These are phyloP conservation scores for Pterocarpus santalinus DNA, from an alignment of 306 rosid species.

Conservation along the genomic window DNA sequence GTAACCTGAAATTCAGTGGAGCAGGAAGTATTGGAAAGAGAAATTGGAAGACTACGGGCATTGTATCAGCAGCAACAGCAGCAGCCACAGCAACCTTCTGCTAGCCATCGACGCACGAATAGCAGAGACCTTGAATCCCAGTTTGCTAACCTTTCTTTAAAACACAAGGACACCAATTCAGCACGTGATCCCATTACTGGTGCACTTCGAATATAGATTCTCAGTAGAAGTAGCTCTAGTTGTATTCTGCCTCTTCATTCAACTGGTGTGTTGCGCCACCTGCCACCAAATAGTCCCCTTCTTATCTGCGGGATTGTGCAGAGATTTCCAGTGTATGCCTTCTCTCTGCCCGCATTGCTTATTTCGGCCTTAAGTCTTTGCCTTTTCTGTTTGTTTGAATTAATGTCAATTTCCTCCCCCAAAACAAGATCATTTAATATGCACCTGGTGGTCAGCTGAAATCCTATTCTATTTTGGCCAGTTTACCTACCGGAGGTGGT, in stretches of 20 bases:
- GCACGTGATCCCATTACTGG: constrained; percentile 77
- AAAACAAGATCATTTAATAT: constrained; percentile 40
- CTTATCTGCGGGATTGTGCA: constrained; percentile 65
- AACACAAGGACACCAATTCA: constrained; percentile 80
- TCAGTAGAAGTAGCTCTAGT: constrained; percentile 19
- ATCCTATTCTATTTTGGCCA: constrained; percentile 60
- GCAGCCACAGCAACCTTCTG: constrained; percentile 70
- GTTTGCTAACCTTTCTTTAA: constrained; percentile 83
- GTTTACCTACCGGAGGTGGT: constrained; percentile 90
- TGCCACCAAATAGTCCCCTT: constrained; percentile 50
- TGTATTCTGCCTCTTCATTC: constrained; percentile 48
- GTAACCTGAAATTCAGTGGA: constrained; percentile 76
- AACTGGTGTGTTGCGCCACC: constrained; percentile 27
- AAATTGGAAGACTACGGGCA: constrained; percentile 84
- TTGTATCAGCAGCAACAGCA: constrained; percentile 80
- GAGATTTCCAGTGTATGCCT: constrained; percentile 58
- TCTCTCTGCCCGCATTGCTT: constrained; percentile 62
- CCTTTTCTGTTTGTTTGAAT: constrained; percentile 56
- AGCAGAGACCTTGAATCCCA: constrained; percentile 97
- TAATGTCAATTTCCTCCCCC: constrained; percentile 32
- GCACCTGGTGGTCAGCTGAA: constrained; percentile 93
- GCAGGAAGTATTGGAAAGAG: constrained; percentile 98
- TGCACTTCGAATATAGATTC: constrained; percentile 71
- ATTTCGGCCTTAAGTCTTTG: constrained; percentile 45
- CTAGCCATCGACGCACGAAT: constrained; percentile 78